Evolutionary conservation across 768 basidiomycete species (phyloP).

Genomic region (Lentinula guzmanii): DNA sequence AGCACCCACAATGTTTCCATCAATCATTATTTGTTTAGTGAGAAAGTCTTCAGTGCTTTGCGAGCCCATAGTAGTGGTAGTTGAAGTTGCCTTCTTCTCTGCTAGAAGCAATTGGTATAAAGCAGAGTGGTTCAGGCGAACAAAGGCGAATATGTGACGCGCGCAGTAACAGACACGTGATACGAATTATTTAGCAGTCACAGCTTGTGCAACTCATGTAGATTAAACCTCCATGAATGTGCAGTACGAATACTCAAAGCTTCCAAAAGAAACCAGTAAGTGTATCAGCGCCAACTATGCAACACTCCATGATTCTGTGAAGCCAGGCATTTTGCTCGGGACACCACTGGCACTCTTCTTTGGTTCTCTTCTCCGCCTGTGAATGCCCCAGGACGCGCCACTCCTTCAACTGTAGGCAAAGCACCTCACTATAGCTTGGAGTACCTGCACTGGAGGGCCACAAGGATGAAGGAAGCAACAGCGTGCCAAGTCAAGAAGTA

Average conservation of each 20-base stretch:
- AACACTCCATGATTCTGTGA: neutral
- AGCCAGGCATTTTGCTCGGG: neutral
- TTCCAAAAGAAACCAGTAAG: conserved; percentile 1
- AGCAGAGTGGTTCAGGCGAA: too few relatives aligned
- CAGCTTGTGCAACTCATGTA: too few relatives aligned
- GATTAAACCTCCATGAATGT: neutral
- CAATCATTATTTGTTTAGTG: conserved; percentile 45
- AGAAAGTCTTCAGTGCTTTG: conserved; percentile 39
- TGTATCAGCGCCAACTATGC: neutral
- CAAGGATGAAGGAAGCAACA: neutral
- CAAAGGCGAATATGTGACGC: neutral
- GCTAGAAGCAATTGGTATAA: neutral
- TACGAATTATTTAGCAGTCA: neutral
- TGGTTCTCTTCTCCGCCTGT: conserved; percentile 1
- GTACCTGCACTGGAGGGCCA: conserved; percentile 3
- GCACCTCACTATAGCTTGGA: neutral
- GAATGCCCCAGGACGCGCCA: neutral
- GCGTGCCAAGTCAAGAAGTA: neutral
- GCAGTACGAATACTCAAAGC: neutral
- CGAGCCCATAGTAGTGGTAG: conserved; percentile 28
- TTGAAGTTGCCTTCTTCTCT: too few relatives aligned
- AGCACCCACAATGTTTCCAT: conserved; percentile 38
- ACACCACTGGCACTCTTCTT: neutral
- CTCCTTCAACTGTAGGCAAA: neutral
- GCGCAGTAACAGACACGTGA: neutral